A percentile compares a stretch with the other conserved stretches of the same genome.
phyloP scores from a whole-genome alignment of 306 rosid species.

The Glycine soja region DNA sequence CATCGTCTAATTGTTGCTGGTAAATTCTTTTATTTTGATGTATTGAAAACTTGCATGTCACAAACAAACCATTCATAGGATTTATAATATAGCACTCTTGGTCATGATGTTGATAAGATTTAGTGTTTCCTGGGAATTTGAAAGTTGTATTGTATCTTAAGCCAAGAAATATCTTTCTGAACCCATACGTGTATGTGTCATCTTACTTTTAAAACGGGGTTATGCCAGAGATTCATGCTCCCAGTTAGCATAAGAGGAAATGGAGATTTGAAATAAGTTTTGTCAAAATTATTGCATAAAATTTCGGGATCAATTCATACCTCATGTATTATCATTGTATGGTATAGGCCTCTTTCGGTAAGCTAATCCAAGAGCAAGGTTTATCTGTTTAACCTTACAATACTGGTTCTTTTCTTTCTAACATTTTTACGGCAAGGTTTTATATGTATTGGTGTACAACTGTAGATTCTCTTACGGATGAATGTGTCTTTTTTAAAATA shows the following conservation, averaged over 20 bases:
- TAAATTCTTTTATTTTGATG: constrained; percentile 6
- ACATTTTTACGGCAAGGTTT: not conserved
- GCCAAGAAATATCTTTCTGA: not conserved
- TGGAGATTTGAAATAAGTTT: not conserved
- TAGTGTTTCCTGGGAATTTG: constrained; percentile 2
- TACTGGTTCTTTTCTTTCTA: not conserved
- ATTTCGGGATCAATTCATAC: not conserved
- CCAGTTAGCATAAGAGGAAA: not conserved
- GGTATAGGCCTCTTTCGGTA: no score
- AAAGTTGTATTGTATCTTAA: not conserved
- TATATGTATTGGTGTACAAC: not conserved
- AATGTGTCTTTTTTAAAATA: not conserved
- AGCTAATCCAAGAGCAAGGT: no score
- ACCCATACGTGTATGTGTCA: not conserved
- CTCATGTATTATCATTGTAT: not conserved
- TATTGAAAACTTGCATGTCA: constrained; percentile 3
- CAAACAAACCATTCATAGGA: constrained; percentile 1
- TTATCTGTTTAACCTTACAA: not conserved
- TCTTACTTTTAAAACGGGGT: not conserved
- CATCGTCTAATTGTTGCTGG: not conserved
- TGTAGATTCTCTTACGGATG: not conserved
- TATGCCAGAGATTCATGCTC: not conserved
- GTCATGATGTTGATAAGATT: constrained; percentile 8
- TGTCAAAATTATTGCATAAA: not conserved
- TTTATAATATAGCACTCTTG: constrained; percentile 23